Percentiles rank a stretch among this genome's conserved stretches.
These are phyloP conservation scores for Alternaria triticina DNA, from an alignment of 2,329 filamentous ascomycete genomes.

Conservation along the genomic window DNA sequence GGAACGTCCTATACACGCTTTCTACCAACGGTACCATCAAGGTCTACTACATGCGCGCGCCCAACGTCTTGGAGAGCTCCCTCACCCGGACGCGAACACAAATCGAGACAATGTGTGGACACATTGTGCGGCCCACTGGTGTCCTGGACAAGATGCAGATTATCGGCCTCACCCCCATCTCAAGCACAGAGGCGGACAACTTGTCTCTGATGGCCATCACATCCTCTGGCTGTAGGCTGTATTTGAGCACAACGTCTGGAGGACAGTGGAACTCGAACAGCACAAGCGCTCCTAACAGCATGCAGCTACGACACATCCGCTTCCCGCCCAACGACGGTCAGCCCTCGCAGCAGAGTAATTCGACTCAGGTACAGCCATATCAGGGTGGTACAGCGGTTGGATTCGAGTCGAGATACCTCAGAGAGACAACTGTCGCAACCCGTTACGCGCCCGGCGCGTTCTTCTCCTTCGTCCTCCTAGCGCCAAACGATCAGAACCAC, in stretches of 20 bases:
- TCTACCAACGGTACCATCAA: slow-evolving; percentile 88
- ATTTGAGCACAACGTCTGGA: slow-evolving; percentile 86
- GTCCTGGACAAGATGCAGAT: slow-evolving; percentile 73
- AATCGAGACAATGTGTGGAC: slow-evolving; percentile 75
- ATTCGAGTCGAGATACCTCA: slow-evolving; percentile 35
- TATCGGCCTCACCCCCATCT: slow-evolving; percentile 84
- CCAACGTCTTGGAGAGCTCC: slow-evolving; percentile 58
- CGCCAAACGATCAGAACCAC: slow-evolving; percentile 66
- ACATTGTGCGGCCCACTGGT: slow-evolving; percentile 77
- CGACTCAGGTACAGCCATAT: slow-evolving; percentile 41
- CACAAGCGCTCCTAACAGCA: slow-evolving; percentile 80
- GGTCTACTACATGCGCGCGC: slow-evolving; percentile 82
- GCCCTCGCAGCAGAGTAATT: slow-evolving; percentile 25
- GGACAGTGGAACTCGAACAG: slow-evolving; percentile 65
- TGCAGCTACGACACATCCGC: slow-evolving; percentile 97
- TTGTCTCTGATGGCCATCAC: slow-evolving; percentile 91
- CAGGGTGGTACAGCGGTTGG: slow-evolving; percentile 33
- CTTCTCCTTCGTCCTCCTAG: slow-evolving; percentile 77
- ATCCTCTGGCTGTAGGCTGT: slow-evolving; percentile 87
- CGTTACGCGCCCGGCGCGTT: slow-evolving; percentile 89
- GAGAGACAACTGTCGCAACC: slow-evolving; percentile 55
- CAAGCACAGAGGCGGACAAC: slow-evolving; percentile 77
- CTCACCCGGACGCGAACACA: slow-evolving; percentile 62
- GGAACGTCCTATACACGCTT: slow-evolving; percentile 88
- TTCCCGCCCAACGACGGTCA: slow-evolving; percentile 71